Evolutionary conservation across 2,329 filamentous ascomycete species (phyloP).

Genomic region (Colletotrichum sp.): DNA sequence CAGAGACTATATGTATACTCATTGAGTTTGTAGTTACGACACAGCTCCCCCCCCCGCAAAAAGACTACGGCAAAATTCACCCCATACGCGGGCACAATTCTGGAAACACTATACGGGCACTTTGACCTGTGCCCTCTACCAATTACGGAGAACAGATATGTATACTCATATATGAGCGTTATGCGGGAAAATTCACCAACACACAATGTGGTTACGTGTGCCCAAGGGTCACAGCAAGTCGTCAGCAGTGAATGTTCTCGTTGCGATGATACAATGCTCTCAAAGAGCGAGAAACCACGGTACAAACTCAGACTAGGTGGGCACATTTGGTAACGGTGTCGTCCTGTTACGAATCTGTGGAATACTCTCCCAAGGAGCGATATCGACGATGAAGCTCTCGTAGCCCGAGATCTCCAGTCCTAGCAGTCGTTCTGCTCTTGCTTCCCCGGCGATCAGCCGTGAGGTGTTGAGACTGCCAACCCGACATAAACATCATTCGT

Average conservation of each 20-base stretch:
- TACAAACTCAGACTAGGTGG: neutral
- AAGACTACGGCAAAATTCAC: too few relatives aligned
- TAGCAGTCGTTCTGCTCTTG: neutral
- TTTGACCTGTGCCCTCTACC: too few relatives aligned
- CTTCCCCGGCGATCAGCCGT: neutral
- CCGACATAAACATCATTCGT: neutral
- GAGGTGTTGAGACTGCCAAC: neutral
- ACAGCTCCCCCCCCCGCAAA: too few relatives aligned
- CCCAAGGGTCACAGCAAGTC: rapidly evolving
- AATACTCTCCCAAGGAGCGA: neutral
- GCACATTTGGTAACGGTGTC: neutral
- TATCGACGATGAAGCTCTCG: neutral
- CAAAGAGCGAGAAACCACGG: neutral
- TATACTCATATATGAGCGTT: rapidly evolving
- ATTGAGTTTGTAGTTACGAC: too few relatives aligned
- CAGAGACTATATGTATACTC: neutral
- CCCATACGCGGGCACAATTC: too few relatives aligned
- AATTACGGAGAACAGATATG: too few relatives aligned
- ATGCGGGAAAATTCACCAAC: neutral
- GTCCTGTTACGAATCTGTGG: neutral
- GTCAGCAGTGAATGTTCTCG: neutral
- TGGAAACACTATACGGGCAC: too few relatives aligned
- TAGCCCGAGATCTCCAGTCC: neutral
- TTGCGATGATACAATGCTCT: neutral
- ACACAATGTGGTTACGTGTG: neutral